These are phyloP conservation scores for Teunomyces stri DNA, from an alignment of 805 yeast genomes.

Conservation along the genomic window DNA sequence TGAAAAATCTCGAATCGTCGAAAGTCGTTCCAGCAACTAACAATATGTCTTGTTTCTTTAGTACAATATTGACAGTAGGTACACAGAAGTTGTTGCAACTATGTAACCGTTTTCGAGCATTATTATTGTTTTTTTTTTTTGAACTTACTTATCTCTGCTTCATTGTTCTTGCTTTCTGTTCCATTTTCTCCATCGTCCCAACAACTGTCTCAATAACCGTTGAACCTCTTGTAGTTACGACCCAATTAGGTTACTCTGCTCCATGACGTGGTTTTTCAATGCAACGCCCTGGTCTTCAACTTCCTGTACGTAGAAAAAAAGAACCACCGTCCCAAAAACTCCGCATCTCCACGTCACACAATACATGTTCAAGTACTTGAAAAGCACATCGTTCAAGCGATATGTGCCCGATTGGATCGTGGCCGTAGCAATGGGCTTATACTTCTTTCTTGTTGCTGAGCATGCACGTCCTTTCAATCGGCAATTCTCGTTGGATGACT, in stretches of 20 bases:
- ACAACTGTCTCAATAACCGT: background rate
- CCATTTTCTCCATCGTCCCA: too few species aligned
- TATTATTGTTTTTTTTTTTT: too few species aligned
- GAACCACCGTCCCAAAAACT: background rate
- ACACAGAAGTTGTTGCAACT: too few species aligned
- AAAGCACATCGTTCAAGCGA: conserved; percentile 7
- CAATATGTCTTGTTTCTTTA: too few species aligned
- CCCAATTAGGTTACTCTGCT: background rate
- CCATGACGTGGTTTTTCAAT: background rate
- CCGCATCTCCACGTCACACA: background rate
- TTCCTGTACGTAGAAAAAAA: background rate
- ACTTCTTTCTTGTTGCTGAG: conserved; percentile 35
- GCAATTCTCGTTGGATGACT: conserved; percentile 32
- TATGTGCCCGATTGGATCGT: conserved; percentile 29
- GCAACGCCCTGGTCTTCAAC: background rate
- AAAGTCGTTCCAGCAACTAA: too few species aligned
- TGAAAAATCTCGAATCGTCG: too few species aligned
- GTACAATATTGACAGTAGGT: too few species aligned
- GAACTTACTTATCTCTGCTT: too few species aligned
- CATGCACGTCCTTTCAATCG: conserved; percentile 33
- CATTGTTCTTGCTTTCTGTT: too few species aligned
- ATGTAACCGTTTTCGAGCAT: too few species aligned
- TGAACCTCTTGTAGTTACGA: background rate
- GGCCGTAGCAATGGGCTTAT: conserved; percentile 19
- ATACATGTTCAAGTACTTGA: conserved; percentile 7